These are phyloP conservation scores for Bothriochloa decipiens DNA, from an alignment of 176 grass and related monocot species.

Conservation along the genomic window DNA sequence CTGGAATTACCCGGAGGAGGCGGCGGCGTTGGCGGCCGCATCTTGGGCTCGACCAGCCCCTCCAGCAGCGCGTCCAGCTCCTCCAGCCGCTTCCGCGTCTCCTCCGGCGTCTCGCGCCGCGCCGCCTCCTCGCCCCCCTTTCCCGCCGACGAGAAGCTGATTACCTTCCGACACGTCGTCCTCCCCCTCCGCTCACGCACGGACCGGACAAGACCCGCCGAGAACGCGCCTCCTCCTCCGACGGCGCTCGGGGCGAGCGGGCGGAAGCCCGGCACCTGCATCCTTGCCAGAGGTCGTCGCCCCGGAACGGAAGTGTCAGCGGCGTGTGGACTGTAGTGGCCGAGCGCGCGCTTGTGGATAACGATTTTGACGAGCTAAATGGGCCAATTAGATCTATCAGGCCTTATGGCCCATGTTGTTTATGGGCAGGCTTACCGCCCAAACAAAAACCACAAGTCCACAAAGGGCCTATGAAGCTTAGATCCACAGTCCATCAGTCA, in stretches of 20 bases:
- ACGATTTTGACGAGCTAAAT: constrained; percentile 10
- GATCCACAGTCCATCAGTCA: background rate
- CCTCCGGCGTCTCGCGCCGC: constrained; percentile 31
- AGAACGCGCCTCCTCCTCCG: constrained; percentile 33
- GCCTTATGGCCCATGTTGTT: background rate
- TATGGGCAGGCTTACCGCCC: background rate
- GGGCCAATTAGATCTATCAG: background rate
- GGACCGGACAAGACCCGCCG: background rate
- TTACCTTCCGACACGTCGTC: background rate
- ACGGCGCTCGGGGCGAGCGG: constrained; percentile 40
- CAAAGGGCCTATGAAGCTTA: background rate
- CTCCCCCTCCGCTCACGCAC: background rate
- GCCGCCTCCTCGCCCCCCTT: background rate
- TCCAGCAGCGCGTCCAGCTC: constrained; percentile 78
- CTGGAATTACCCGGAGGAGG: constrained; percentile 39
- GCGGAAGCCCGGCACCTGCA: constrained; percentile 36
- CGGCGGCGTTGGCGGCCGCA: constrained; percentile 36
- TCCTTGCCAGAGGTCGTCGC: background rate
- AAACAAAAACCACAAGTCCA: background rate
- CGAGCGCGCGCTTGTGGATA: constrained; percentile 36
- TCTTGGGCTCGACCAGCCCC: constrained; percentile 60
- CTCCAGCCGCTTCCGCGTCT: constrained; percentile 59
- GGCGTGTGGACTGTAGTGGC: constrained; percentile 15
- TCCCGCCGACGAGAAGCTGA: constrained; percentile 37
- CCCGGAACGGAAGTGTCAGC: constrained; percentile 22